Evolutionary conservation across 495 filamentous ascomycete genomes (phyloP).

Genomic region (Glutinoglossum americanum): DNA sequence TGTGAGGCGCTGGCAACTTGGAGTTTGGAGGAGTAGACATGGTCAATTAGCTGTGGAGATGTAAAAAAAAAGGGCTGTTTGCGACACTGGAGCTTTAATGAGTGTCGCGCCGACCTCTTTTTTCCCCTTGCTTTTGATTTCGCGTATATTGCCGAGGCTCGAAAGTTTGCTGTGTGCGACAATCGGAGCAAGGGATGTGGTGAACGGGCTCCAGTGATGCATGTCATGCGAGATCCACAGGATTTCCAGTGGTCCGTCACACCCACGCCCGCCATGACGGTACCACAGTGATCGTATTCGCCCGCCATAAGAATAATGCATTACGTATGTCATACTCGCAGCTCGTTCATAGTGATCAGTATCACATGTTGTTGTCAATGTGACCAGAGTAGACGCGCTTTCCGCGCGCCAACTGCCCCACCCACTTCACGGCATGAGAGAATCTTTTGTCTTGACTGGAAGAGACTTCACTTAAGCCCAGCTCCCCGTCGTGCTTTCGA

Average conservation of each 20-base stretch:
- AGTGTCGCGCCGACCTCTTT: background rate
- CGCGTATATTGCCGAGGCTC: background rate
- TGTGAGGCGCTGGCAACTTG: background rate
- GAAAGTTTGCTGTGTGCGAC: background rate
- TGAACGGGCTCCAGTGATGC: too few relatives aligned
- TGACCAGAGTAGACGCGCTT: background rate
- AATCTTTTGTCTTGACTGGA: too few relatives aligned
- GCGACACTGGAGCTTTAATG: background rate
- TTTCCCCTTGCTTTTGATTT: too few relatives aligned
- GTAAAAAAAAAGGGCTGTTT: background rate
- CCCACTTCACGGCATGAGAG: background rate
- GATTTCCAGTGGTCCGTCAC: background rate
- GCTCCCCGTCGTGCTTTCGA: background rate
- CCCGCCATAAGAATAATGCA: too few relatives aligned
- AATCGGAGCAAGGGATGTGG: background rate
- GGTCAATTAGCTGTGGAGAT: background rate
- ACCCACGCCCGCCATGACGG: background rate
- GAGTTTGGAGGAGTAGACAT: background rate
- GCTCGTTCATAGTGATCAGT: too few relatives aligned
- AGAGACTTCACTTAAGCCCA: background rate
- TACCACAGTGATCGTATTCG: too few relatives aligned
- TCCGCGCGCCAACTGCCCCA: background rate
- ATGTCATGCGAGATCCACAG: background rate
- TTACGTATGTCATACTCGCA: too few relatives aligned
- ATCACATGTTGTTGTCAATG: background rate